Evolutionary conservation across 2,329 filamentous ascomycete species (phyloP).

Genomic region (Diaporthe capsici): DNA sequence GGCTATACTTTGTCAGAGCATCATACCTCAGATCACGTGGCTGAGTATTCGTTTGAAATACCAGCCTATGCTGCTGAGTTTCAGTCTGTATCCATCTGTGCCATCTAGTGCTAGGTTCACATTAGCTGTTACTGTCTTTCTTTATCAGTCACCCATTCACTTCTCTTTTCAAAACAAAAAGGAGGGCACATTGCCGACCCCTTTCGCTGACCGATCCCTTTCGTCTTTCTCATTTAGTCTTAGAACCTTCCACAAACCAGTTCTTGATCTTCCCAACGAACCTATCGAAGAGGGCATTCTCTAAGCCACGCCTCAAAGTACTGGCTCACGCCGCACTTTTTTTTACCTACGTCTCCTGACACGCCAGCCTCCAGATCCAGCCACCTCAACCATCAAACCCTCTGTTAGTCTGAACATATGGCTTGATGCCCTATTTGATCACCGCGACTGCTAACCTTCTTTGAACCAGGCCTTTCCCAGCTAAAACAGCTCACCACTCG

Average conservation of each 20-base stretch:
- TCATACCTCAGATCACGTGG: no score
- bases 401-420: not conserved
- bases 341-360: not conserved
- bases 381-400: not conserved
- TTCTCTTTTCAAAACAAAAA: no score
- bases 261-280: not conserved
- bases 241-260: not conserved
- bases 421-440: not conserved
- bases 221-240: not conserved
- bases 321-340: not conserved
- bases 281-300: not conserved
- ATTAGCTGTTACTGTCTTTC: no score
- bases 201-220: not conserved
- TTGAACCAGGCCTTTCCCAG: not conserved
- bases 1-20: no score
- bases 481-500: not conserved
- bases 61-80: no score
- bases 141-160: no score
- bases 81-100: no score
- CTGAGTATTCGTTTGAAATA: no score
- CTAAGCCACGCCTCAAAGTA: not conserved
- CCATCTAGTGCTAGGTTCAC: no score
- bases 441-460: not conserved
- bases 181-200: no score
- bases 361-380: not conserved